These are phyloP conservation scores for Arthrobotrys iridis DNA, from an alignment of 2,329 filamentous ascomycete genomes.

Conservation along the genomic window DNA sequence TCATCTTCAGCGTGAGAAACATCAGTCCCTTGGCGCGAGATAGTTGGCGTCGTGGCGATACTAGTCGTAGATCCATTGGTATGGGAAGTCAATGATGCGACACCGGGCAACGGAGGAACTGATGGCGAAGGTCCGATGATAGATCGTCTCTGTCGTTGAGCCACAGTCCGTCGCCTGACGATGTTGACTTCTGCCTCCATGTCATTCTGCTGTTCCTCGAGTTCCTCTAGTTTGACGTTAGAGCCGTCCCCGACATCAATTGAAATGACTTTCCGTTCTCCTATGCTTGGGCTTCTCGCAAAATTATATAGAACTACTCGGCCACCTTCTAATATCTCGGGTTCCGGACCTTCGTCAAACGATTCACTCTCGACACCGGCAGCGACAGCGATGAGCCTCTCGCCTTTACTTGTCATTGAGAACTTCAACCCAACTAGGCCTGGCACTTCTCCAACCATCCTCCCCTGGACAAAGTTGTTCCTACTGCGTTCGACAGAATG, in stretches of 20 bases:
- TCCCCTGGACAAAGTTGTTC: constrained; percentile 76
- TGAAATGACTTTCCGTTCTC: constrained; percentile 68
- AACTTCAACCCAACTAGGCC: constrained; percentile 77
- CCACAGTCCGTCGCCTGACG: constrained; percentile 77
- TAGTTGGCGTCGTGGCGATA: constrained; percentile 8
- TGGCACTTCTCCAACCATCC: constrained; percentile 71
- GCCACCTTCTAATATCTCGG: constrained; percentile 81
- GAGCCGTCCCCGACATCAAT: constrained; percentile 77
- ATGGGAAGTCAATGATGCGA: background rate
- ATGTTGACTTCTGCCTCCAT: constrained; percentile 82
- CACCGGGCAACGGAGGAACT: constrained; percentile 29
- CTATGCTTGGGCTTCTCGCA: constrained; percentile 70
- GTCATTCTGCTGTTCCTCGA: constrained; percentile 78
- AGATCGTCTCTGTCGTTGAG: constrained; percentile 64
- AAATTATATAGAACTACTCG: constrained; percentile 79
- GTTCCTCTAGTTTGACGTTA: constrained; percentile 69
- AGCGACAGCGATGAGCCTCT: constrained; percentile 75
- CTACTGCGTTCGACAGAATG: constrained; percentile 73
- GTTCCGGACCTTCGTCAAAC: constrained; percentile 69
- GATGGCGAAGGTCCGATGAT: constrained; percentile 30
- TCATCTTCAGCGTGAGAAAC: constrained; percentile 35
- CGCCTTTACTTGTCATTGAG: constrained; percentile 66
- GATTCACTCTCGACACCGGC: constrained; percentile 69
- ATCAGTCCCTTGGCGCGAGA: constrained; percentile 29
- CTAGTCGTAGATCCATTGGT: constrained; percentile 27